Conservation (phyloP, 1,284 basidiomycete genomes). For the Rhizoctonia solani region DNA sequence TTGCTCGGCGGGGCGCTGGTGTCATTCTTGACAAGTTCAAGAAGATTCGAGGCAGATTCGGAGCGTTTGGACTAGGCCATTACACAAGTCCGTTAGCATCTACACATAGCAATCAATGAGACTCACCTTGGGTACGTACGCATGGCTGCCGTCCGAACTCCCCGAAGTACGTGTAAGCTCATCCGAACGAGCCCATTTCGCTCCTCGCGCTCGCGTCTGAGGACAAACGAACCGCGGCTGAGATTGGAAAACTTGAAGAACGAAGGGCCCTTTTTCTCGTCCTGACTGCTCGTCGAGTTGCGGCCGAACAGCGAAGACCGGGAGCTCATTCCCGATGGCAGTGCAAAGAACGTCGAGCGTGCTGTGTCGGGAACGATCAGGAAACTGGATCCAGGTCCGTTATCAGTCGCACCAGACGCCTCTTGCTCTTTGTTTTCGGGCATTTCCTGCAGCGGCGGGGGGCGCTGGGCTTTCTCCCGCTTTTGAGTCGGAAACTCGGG, state of each 20-base stretch:
- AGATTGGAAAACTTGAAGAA: conserved; percentile 29
- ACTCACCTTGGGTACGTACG: conserved; percentile 17
- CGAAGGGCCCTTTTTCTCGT: conserved; percentile 16
- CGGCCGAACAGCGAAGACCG: conserved; percentile 22
- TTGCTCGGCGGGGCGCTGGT: background rate
- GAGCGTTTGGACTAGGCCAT: conserved; percentile 16
- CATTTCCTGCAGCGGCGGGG: conserved; percentile 23
- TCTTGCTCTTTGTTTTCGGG: conserved; percentile 1
- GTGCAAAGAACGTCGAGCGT: conserved; percentile 14
- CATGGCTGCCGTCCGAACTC: background rate
- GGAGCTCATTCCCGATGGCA: conserved; percentile 10
- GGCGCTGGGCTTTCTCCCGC: conserved; percentile 15
- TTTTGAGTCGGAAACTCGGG: conserved; percentile 24
- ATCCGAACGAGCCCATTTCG: background rate
- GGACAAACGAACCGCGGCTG: conserved; percentile 24
- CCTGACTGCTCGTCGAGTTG: background rate
- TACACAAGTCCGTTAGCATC: too few relatives aligned
- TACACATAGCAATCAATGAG: background rate
- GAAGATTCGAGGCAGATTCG: conserved; percentile 8
- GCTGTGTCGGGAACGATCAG: conserved; percentile 19
- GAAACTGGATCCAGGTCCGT: background rate
- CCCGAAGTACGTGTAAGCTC: background rate
- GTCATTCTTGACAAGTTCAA: conserved; percentile 13
- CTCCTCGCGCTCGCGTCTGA: conserved; percentile 19
- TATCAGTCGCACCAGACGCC: background rate